Base-by-base conservation (phyloP, 2,329 filamentous ascomycete genomes). In the Claviceps sp. region DNA sequence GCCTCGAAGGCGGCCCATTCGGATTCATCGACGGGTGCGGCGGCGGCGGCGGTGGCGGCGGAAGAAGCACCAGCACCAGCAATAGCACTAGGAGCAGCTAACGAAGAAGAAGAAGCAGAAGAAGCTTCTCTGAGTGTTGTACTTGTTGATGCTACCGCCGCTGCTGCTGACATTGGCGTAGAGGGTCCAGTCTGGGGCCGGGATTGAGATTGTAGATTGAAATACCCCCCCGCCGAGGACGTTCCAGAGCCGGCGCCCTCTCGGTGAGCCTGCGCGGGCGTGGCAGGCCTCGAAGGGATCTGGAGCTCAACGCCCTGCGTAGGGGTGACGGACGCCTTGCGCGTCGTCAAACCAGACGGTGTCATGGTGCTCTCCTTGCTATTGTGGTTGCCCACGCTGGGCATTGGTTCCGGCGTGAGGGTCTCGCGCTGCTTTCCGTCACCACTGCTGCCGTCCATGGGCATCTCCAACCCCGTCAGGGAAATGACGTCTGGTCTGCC, bases 1-100 rank as follows among this genome's bases (percentile, higher is more conserved):
- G 86, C 85, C 64, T 95, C 85, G 63, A 95, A 94, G 8, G 87
- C 87, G 2, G 87, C 85, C 86, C 87, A 93, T 67, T 93, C 87
- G 51, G 84, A 80, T 61, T 95, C 87, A 63, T 90, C 81, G 8
- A 73, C 69, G 7, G 63, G 57, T 17, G 57, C 54, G 43, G 59
- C 51, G 17, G 56, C 47, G 26, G 64, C 0, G 24, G 57, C 54
- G 40, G 59, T 50, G 19, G 55, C 44, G 22, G 57, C 38, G 8
- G 64, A 1, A 30, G 45, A 30, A 30, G 45, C 2, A 26, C 17
- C 41, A 24, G 41, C 40, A 19, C 2, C 51, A n/a, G 56, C 47
- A 22, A 57, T 40, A 4, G 64, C 0, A 19, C 57, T 53, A 38
- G 59, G 50, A 17, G 55, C 45, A 26, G 58, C 39, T 4, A 30